phyloP scores from a whole-genome alignment of 306 rosid species.

The Geum urbanum region DNA sequence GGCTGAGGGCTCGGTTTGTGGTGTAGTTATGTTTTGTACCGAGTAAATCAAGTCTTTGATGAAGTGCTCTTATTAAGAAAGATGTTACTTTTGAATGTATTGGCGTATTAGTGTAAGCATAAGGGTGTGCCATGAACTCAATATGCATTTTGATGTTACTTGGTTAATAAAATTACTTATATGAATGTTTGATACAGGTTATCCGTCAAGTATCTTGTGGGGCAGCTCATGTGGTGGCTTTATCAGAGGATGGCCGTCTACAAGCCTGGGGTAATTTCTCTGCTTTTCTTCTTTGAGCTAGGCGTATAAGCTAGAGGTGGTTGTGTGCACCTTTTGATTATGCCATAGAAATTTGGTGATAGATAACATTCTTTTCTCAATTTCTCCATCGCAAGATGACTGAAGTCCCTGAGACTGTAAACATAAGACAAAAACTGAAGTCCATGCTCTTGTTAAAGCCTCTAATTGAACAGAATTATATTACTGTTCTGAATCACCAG shows the following conservation, averaged over 20 bases:
- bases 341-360: conserved; percentile 13
- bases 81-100: background rate
- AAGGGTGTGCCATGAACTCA: background rate
- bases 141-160: background rate
- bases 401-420: no score
- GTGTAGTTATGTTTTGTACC: background rate
- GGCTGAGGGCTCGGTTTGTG: background rate
- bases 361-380: background rate
- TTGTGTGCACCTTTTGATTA: background rate
- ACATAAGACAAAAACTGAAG: background rate
- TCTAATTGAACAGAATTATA: conserved; percentile 30
- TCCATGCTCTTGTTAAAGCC: conserved; percentile 23
- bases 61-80: background rate
- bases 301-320: background rate
- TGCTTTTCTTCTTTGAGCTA: conserved; percentile 10
- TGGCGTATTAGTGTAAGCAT: no score
- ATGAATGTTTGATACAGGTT: conserved; percentile 34
- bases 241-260: conserved; percentile 76
- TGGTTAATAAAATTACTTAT: background rate
- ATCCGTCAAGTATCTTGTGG: conserved; percentile 93
- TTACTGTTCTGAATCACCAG: conserved; percentile 63
- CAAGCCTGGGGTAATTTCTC: conserved; percentile 86
- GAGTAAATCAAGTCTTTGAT: background rate
- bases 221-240: conserved; percentile 78
- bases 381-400: background rate